Evolutionary conservation across 2,329 filamentous ascomycete species (phyloP).

Genomic region (Dactylellina haptotyla): DNA sequence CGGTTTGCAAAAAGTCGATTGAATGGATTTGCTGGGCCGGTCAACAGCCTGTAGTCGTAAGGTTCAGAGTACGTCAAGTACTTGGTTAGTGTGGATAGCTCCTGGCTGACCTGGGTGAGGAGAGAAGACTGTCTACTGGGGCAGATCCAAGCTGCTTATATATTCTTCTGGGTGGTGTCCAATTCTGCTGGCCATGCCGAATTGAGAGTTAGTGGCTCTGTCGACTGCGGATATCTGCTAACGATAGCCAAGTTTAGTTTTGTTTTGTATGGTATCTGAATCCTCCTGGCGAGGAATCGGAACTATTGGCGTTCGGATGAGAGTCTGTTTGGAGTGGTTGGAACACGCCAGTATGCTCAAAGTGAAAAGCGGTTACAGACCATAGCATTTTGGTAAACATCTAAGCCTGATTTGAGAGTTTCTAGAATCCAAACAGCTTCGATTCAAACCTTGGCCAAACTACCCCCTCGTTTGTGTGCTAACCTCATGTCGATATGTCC

Average conservation of each 20-base stretch:
- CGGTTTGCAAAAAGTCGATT: neutral
- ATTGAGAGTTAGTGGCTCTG: neutral
- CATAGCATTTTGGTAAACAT: neutral
- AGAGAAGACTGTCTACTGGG: conserved; percentile 9
- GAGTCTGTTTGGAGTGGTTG: conserved; percentile 21
- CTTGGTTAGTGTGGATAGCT: conserved; percentile 16
- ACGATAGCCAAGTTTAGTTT: conserved; percentile 13
- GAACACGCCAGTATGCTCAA: conserved; percentile 14
- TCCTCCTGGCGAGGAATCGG: conserved; percentile 3
- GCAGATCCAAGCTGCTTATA: conserved; percentile 2
- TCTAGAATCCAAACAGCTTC: conserved; percentile 12
- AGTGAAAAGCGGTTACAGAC: neutral
- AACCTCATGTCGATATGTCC: neutral
- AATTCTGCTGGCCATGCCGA: neutral
- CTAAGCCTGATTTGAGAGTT: conserved; percentile 6
- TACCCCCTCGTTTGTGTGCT: neutral
- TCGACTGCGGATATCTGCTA: neutral
- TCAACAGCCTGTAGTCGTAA: conserved; percentile 51
- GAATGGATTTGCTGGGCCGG: conserved; percentile 15
- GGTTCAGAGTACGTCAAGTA: conserved; percentile 39
- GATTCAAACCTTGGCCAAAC: conserved; percentile 12
- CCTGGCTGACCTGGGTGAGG: conserved; percentile 27
- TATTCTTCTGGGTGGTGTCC: neutral
- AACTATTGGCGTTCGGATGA: conserved; percentile 9
- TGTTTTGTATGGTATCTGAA: conserved; percentile 38